Base-by-base conservation (phyloP, 2,329 filamentous ascomycete species). In the Calonectria pauciramosa region DNA sequence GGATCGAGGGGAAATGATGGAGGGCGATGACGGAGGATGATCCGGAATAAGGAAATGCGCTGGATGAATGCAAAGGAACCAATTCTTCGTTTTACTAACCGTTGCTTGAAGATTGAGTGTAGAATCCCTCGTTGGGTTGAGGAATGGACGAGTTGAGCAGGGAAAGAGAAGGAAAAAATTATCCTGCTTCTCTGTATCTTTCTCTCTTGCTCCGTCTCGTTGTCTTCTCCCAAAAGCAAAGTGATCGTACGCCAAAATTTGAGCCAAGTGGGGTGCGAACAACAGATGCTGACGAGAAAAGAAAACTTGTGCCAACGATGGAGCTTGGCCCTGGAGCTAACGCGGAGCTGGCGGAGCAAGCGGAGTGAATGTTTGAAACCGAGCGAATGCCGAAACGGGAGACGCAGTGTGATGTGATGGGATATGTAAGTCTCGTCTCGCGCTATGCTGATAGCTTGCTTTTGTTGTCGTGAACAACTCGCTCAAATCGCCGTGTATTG, bases 211-310 rank as follows among this genome's bases (percentile, higher is more conserved):
- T 74, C 36, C 20, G 20, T 28, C 66, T 34, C 28, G 38, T 69
- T 54, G 65, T 52, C 67, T 59, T 54, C 47, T 63, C 76, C 51
- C 41, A 72, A 64, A 73, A 73, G 71, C 66, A 74, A 52, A 70
- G 75, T 65, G 74, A 71, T 73, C 67, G 52, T 49, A 76, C 70
- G 65, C 64, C 72, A 67, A 73, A 69, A 72, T 56, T 47, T 49
- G 77, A 68, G 52, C 75, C 73, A 80, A 73, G 78, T 80, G 76
- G 79, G 75, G 63, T 67, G 68, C 76, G 79, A 44, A 41, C 80
- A 78, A 80, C 72, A 79, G 76, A 75, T 75, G 65, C 72, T 76
- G 75, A 76, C 70, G 69, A 77, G 63, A 44, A 66, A 69, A 70
- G 60, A 65, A 65, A 73, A 73, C 26, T 36, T 67, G 67, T 70